A percentile compares a stretch with the other conserved stretches of the same genome.
phyloP scores from a whole-genome alignment of 179 eudicot genomes.

The Amaranthus tricolor region DNA sequence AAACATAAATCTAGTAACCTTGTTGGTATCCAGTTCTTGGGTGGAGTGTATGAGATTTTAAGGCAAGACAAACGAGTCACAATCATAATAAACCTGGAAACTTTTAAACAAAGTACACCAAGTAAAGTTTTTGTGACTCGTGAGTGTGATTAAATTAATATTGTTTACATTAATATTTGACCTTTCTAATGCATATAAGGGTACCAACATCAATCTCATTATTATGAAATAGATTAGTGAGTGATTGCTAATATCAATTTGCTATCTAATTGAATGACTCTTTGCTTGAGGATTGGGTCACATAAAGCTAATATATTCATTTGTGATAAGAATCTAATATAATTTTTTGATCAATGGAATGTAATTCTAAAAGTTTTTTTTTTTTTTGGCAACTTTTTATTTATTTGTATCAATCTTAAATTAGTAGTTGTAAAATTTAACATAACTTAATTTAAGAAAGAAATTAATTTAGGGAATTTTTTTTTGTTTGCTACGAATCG shows the following conservation, averaged over 20 bases:
- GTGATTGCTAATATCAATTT: neutral
- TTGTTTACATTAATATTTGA: neutral
- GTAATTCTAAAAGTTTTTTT: no score
- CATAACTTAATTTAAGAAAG: no score
- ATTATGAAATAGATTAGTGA: neutral
- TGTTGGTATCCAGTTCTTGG: neutral
- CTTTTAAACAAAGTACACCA: slow-evolving; percentile 1
- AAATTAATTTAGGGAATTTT: no score
- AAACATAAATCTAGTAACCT: neutral
- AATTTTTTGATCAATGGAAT: no score
- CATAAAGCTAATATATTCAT: neutral
- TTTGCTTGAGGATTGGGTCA: slow-evolving; percentile 22
- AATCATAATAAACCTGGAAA: neutral
- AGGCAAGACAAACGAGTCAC: neutral
- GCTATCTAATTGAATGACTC: slow-evolving; percentile 4
- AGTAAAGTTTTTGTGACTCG: neutral
- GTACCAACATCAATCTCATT: neutral
- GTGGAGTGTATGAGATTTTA: neutral
- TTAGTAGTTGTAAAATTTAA: no score
- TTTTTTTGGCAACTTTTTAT: no score
- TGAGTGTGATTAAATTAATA: neutral
- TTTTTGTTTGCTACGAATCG: no score
- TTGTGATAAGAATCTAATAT: no score
- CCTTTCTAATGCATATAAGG: slow-evolving; percentile 12
- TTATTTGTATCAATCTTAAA: no score